These are phyloP conservation scores for Fibroporia radiculosa DNA, from an alignment of 768 basidiomycete genomes.

Conservation along the genomic window DNA sequence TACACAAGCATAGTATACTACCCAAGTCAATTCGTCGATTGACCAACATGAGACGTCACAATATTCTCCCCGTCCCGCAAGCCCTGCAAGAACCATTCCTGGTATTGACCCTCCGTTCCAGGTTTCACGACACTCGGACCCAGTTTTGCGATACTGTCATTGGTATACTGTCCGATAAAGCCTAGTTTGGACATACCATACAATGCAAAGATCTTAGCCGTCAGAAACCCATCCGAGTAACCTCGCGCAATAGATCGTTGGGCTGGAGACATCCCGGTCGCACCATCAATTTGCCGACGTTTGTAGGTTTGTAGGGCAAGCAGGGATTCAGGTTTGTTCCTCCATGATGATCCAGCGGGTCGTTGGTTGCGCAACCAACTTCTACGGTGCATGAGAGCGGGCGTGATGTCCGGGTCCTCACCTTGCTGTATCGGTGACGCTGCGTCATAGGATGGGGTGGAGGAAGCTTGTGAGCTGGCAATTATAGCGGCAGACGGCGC, in stretches of 20 bases:
- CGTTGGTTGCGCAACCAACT: background rate
- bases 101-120: slow-evolving; percentile 38
- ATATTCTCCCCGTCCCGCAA: slow-evolving; percentile 35
- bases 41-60: slow-evolving; percentile 4
- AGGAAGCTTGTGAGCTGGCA: background rate
- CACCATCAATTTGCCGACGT: slow-evolving; percentile 1
- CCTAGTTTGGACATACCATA: slow-evolving; percentile 45
- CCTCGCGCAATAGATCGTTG: slow-evolving; percentile 32
- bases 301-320: background rate
- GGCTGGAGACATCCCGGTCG: slow-evolving; percentile 7
- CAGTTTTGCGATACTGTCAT: slow-evolving; percentile 33
- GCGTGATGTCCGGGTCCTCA: background rate
- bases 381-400: background rate
- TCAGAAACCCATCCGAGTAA: slow-evolving; percentile 51
- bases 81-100: slow-evolving; percentile 40
- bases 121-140: slow-evolving; percentile 28
- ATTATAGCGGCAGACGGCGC: slow-evolving; percentile 10
- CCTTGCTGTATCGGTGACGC: background rate
- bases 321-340: background rate
- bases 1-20: too few relatives aligned
- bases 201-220: slow-evolving; percentile 47
- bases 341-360: background rate
- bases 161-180: slow-evolving; percentile 54
- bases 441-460: background rate
- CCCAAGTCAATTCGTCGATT: slow-evolving; percentile 1